These are phyloP conservation scores for Lactifluus hygrophoroides DNA, from an alignment of 768 basidiomycete genomes.

Conservation along the genomic window DNA sequence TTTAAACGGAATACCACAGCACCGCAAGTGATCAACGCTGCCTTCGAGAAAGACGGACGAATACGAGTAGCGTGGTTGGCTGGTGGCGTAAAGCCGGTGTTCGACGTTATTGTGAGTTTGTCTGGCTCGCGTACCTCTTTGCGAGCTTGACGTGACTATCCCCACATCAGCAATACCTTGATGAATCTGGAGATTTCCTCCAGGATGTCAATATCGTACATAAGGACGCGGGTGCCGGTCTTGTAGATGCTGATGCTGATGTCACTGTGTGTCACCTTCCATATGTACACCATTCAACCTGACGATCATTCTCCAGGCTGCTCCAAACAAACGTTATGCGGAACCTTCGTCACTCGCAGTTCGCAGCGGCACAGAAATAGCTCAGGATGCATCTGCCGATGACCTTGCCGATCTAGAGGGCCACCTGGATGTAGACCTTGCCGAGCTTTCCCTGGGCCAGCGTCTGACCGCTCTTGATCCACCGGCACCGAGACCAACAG, in stretches of 20 bases:
- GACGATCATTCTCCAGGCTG: conserved; percentile 26
- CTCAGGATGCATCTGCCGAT: conserved; percentile 46
- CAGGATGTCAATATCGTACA: conserved; percentile 35
- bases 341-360: conserved; percentile 56
- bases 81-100: conserved; percentile 50
- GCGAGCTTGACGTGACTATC: conserved; percentile 1
- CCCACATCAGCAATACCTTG: conserved; percentile 42
- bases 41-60: conserved; percentile 37
- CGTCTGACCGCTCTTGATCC: conserved; percentile 70
- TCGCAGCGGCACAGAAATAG: conserved; percentile 55
- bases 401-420: conserved; percentile 55
- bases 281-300: neutral
- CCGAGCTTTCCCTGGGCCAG: conserved; percentile 88
- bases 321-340: conserved; percentile 55
- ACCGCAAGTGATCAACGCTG: conserved; percentile 37
- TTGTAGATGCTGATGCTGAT: conserved; percentile 20
- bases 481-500: conserved; percentile 29
- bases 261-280: conserved; percentile 1
- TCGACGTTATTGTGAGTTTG: conserved; percentile 49
- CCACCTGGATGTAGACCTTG: conserved; percentile 71
- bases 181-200: conserved; percentile 46
- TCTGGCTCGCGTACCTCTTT: neutral
- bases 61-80: conserved; percentile 47
- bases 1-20: conserved; percentile 32
- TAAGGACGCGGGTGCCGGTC: conserved; percentile 30